Conservation (phyloP, 2,329 filamentous ascomycete genomes). For the Coniochaeta sp. region DNA sequence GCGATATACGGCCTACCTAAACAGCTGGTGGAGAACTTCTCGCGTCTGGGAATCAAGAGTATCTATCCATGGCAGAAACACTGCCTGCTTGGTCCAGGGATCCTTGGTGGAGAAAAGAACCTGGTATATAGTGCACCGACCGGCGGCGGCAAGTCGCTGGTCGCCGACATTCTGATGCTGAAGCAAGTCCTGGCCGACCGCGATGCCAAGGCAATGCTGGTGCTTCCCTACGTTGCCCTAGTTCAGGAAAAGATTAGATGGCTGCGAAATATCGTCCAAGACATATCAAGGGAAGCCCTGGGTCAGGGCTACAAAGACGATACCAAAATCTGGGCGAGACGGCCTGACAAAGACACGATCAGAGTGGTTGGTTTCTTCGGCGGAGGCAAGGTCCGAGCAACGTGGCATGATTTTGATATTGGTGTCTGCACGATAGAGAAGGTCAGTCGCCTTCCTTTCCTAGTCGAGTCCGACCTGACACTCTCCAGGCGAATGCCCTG, state of each 20-base stretch:
- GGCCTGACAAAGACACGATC: constrained; percentile 50
- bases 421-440: constrained; percentile 77
- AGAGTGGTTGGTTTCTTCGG: constrained; percentile 69
- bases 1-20: constrained; percentile 54
- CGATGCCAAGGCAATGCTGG: constrained; percentile 60
- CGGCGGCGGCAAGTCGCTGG: constrained; percentile 70
- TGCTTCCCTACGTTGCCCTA: constrained; percentile 71
- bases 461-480: constrained; percentile 3
- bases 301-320: constrained; percentile 23
- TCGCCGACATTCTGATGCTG: constrained; percentile 67
- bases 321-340: constrained; percentile 42
- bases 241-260: constrained; percentile 75
- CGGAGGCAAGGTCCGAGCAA: constrained; percentile 58
- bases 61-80: constrained; percentile 78
- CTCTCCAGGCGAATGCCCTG: constrained; percentile 61
- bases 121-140: constrained; percentile 76
- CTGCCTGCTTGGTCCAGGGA: constrained; percentile 60
- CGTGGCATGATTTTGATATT: constrained; percentile 70
- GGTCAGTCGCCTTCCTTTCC: constrained; percentile 25
- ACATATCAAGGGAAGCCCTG: constrained; percentile 37
- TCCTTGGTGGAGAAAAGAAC: constrained; percentile 59
- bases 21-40: constrained; percentile 57
- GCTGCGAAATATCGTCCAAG: constrained; percentile 60
- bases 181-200: constrained; percentile 60
- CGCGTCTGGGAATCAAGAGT: constrained; percentile 56